Conservation (phyloP, 2,329 filamentous ascomycete species). For the Samsoniella hepiali region DNA sequence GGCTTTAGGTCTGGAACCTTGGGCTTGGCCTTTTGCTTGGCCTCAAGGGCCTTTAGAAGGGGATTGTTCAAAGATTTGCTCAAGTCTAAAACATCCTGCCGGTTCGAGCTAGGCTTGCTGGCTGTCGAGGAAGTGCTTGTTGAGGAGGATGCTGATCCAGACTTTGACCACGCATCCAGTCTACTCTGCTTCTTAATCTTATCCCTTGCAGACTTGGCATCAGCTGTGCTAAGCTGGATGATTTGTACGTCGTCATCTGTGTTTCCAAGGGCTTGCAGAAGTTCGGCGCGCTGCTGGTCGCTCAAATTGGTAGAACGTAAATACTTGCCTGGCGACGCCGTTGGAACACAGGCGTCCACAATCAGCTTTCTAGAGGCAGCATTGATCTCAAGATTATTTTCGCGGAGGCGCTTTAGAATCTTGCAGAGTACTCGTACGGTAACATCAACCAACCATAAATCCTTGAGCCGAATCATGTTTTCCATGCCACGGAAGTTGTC, state of each 20-base stretch:
- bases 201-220: slow-evolving; percentile 30
- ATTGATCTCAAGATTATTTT: slow-evolving; percentile 70
- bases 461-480: slow-evolving; percentile 86
- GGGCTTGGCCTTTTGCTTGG: slow-evolving; percentile 28
- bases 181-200: slow-evolving; percentile 54
- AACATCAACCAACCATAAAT: slow-evolving; percentile 78
- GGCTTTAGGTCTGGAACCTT: slow-evolving; percentile 30
- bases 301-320: slow-evolving; percentile 74
- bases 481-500: slow-evolving; percentile 64
- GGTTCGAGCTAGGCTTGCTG: slow-evolving; percentile 35
- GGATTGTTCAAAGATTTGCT: slow-evolving; percentile 47
- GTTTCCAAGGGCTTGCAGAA: slow-evolving; percentile 62
- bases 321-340: slow-evolving; percentile 51
- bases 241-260: slow-evolving; percentile 54
- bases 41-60: slow-evolving; percentile 45
- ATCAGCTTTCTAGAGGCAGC: slow-evolving; percentile 58
- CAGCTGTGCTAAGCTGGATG: slow-evolving; percentile 38
- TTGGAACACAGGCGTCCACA: slow-evolving; percentile 61
- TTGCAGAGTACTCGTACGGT: slow-evolving; percentile 81
- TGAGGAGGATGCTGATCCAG: slow-evolving; percentile 32
- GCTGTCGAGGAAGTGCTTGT: slow-evolving; percentile 20
- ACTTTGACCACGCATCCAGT: slow-evolving; percentile 61
- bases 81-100: slow-evolving; percentile 46
- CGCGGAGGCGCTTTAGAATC: slow-evolving; percentile 75
- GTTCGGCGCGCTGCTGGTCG: slow-evolving; percentile 78